Percentiles rank a stretch among this genome's conserved stretches.
Evolutionary conservation across 345 rosid genomes (phyloP).

Genomic region (Gossypium stocksii): DNA sequence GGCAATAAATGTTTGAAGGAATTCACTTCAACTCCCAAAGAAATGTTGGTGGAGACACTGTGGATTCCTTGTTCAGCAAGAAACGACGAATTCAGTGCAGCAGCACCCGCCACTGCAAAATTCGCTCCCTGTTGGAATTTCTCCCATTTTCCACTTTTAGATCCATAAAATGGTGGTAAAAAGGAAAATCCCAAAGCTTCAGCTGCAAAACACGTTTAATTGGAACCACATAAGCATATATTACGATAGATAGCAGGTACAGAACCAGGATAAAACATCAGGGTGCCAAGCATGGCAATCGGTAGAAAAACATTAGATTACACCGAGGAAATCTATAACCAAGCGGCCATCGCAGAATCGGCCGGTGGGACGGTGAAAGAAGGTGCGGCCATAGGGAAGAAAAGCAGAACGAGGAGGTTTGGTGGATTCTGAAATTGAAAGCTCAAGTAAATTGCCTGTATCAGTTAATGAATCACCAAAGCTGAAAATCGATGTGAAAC

Average conservation of each 20-base stretch:
- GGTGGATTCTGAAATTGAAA: constrained; percentile 13
- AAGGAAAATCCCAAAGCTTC: not conserved
- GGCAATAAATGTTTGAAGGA: not conserved
- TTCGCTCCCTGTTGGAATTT: constrained; percentile 40
- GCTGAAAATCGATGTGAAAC: constrained; percentile 39
- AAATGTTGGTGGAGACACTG: constrained; percentile 14
- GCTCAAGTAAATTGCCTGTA: constrained; percentile 36
- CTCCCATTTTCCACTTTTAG: constrained; percentile 6
- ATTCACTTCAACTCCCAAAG: not conserved
- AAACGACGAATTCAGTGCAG: constrained; percentile 35
- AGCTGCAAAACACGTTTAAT: not conserved
- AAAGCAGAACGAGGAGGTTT: constrained; percentile 22
- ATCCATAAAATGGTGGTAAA: constrained; percentile 31
- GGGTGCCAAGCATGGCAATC: no score
- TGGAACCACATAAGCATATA: not conserved
- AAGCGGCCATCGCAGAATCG: constrained; percentile 52
- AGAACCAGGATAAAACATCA: no score
- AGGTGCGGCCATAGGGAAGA: constrained; percentile 45
- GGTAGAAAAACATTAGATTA: no score
- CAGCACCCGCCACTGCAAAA: constrained; percentile 54
- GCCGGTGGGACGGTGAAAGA: constrained; percentile 43
- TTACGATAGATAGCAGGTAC: no score
- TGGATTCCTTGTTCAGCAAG: constrained; percentile 30
- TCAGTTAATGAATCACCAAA: constrained; percentile 59
- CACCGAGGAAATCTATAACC: constrained; percentile 52